These are phyloP conservation scores for Tieghemostelium lacteum DNA, from an alignment of 78 protist species.

Conservation along the genomic window DNA sequence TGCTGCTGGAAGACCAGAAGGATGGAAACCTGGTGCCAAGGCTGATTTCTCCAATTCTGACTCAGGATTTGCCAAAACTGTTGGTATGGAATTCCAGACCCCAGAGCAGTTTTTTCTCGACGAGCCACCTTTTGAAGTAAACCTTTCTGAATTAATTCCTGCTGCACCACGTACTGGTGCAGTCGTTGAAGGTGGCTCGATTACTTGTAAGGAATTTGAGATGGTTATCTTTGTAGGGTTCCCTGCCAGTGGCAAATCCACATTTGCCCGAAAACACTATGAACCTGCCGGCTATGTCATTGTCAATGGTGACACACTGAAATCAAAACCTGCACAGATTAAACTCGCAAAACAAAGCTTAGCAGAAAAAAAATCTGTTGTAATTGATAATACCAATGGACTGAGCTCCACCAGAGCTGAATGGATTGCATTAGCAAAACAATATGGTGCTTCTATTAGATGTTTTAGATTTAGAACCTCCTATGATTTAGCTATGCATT, in stretches of 20 bases:
- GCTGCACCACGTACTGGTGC: neutral
- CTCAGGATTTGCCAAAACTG: constrained; percentile 78
- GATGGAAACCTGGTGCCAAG: constrained; percentile 58
- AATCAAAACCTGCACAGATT: constrained; percentile 47
- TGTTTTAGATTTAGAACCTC: constrained; percentile 61
- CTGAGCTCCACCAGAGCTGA: constrained; percentile 27
- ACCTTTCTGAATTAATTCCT: neutral
- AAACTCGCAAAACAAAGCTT: constrained; percentile 59
- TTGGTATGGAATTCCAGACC: constrained; percentile 83
- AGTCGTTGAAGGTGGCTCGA: constrained; percentile 5
- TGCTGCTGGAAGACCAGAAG: constrained; percentile 89
- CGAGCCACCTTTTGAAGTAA: constrained; percentile 11
- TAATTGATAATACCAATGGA: constrained; percentile 90
- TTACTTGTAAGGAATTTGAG: constrained; percentile 52
- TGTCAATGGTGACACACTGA: constrained; percentile 64
- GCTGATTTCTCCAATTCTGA: constrained; percentile 90
- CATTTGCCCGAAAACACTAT: constrained; percentile 68
- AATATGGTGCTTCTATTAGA: constrained; percentile 47
- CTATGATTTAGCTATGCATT: constrained; percentile 65
- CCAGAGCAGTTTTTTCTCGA: constrained; percentile 91
- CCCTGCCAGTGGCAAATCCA: constrained; percentile 90
- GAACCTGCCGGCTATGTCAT: constrained; percentile 81
- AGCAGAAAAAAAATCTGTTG: constrained; percentile 71
- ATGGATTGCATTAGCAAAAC: constrained; percentile 34
- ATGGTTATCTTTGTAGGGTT: constrained; percentile 84